Base-by-base conservation (phyloP, 2,329 filamentous ascomycete genomes). In the Lachnellula willkommii region DNA sequence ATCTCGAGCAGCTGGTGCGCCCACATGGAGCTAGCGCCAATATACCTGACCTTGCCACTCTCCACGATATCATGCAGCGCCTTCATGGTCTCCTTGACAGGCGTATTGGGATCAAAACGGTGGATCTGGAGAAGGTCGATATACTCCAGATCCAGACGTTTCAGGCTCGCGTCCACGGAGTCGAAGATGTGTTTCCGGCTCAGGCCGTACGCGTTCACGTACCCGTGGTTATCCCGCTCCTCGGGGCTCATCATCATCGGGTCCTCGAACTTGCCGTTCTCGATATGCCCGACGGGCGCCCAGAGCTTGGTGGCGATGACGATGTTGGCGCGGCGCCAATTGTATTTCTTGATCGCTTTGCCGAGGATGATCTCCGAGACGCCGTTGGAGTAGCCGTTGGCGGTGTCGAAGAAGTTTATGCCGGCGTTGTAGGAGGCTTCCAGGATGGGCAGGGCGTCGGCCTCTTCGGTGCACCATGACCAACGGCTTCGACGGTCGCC, bases 281-380 rank as follows among this genome's bases (percentile, higher is more conserved):
- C 28, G 8, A 48, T 50, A 12, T 59, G 49, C 1, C 58, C 60
- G 3, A 63, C 57, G 3, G 60, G 54, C 6, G 48, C 47, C 9
- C 12, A 84, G 66, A 80, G 79, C 71, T 88, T 88, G n/a, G 80
- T 82, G 59, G 88, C 70, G 64, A 89, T 81, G 22, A 88, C 79
- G 46, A 89, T 74, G 59, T 83, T 83, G 54, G 79, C 72, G 22
- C 86, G 80, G 0, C 84, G 84, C 60, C 88, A 86, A 40, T 77
- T 73, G 74, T 81, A 87, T 56, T 82, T 74, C 63, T 80, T 80
- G 58, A 89, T 73, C 1, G 85, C 85, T 68, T 84, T 85, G 26
- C 60, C 62, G 17, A 64, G 51, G 28, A 64, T 63, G 28, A 58
- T 50, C 50, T 64, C 62, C 2, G 77, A 79, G 1, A 69, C 70